Base-by-base conservation (phyloP, 768 basidiomycete genomes). In the Amanita rimosa region DNA sequence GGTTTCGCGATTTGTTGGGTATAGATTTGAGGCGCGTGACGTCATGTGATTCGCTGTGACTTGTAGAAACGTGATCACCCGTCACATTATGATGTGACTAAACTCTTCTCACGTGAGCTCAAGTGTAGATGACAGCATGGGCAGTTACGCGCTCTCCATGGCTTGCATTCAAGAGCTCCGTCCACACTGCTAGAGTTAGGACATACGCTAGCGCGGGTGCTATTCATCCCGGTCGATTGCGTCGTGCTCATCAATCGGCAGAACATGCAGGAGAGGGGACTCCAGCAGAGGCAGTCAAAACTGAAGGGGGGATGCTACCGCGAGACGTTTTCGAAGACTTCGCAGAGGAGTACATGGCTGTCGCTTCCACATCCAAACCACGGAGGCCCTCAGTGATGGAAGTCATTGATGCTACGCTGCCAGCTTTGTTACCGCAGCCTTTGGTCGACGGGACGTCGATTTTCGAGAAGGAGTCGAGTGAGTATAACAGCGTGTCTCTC, bases 391-490 rank as follows among this genome's bases (percentile, higher is more conserved):
- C 62, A 4, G 52, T 61, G 10, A 29, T 64, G 40, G 60, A 59
- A 29, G 26, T 60, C 37, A 57, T 71, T 11, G 52, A 65, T 45
- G 41, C 56, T 16, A 53, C 50, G 2, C 50, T 72, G 9, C 69
- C 69, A 11, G 44, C 46, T 3, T 46, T 56, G 22, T 57, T 70
- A 35, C 62, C 66, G 1, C 57, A 59, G 26, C 58, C 66, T 7
- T 8, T 48, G 6, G 31, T 49, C 9, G 48, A 51, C 34, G 63
- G 62, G 46, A 19, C 36, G 2, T 50, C 56, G n/a, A 52, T 70
- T 6, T 68, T 71, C 34, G 70, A 71, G 53, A 66, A 65, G 14
- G 55, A 56, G 4, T 53, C 55, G 26, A 29, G 40, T 8, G 64
- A 65, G 33, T 67, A 67, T 45, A 29, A 42, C n/a, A 34, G 45